Evolutionary conservation across 371 early-diverging fungal genomes (phyloP), one percentile per base, ranked within the genome.

Genomic region (Rhizomucor miehei): DNA sequence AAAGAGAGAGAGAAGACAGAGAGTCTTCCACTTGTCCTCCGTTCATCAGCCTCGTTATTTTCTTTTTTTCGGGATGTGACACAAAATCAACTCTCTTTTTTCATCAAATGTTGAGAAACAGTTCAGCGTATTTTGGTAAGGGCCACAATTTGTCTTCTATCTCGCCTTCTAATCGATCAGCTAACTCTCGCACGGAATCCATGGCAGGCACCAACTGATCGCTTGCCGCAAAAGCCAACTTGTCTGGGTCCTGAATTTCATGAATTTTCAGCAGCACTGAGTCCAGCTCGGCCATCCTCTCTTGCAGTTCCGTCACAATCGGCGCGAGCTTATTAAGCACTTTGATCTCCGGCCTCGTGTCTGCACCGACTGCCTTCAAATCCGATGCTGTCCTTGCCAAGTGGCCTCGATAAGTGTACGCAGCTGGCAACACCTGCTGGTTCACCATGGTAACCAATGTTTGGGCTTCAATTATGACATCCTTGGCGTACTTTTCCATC

Each of bases 401-500:
- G 20, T 80, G 76, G 71, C 88, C 92, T 67, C 97, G 90, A 87
- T 92, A 95, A 52, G 85, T 72, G 56, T 85, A 92, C 24, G 88
- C 89, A 34, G 93, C 88, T 35, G 98, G 98, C 59, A 98, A 73
- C 45, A 98, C 89, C 63, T 86, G 85, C 71, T 89, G 90, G 43
- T 72, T 70, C 29, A 93, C 70, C 79, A 99, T 84, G 51, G 82
- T 74, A 45, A 84, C 66, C 70, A 98, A 78, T 13, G 97, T 94
- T 75, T 90, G 89, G 59, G 90, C 94, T 84, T 98, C 97, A 62
- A 97, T 93, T 54, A 91, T 65, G 38, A 95, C 67, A 67, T 97
- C 96, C 88, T 98, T 98, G 75, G 89, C 81, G 67, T 96, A 98
- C 67, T 91, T 92, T 78, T 98, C 98, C 62, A 85, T 75, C 60